These are phyloP conservation scores for Ustilago sp. DNA, from an alignment of 1,284 basidiomycete species.

Conservation along the genomic window DNA sequence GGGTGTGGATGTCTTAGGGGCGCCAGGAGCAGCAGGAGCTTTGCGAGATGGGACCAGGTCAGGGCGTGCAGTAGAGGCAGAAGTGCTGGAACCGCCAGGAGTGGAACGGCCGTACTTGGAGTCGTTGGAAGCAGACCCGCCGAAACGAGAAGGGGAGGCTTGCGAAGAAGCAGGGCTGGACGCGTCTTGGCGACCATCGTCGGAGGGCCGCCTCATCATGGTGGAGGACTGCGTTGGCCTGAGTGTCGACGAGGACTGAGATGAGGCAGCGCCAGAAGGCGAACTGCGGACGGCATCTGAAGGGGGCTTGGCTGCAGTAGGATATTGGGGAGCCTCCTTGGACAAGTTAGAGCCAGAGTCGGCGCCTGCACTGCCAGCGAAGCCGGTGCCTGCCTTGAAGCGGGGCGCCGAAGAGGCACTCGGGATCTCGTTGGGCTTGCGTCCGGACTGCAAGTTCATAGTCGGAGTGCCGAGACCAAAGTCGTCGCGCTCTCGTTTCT, in stretches of 20 bases:
- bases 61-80: conserved; percentile 18
- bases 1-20: conserved; percentile 23
- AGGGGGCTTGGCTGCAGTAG: conserved; percentile 31
- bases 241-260: conserved; percentile 18
- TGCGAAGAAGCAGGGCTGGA: conserved; percentile 36
- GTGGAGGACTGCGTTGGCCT: conserved; percentile 29
- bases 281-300: conserved; percentile 48
- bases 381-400: conserved; percentile 56
- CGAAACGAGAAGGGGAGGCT: conserved; percentile 37
- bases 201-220: conserved; percentile 37
- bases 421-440: conserved; percentile 45
- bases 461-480: conserved; percentile 68
- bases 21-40: conserved; percentile 59
- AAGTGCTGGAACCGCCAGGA: conserved; percentile 9
- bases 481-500: conserved; percentile 88
- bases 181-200: conserved; percentile 38
- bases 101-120: conserved; percentile 42
- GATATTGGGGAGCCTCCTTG: conserved; percentile 41
- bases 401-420: conserved; percentile 42
- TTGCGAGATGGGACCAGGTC: conserved; percentile 62
- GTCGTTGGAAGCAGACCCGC: conserved; percentile 41
- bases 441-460: conserved; percentile 66
- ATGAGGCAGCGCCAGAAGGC: conserved; percentile 11
- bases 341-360: conserved; percentile 31
- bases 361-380: conserved; percentile 48